A percentile compares a stretch with the other conserved stretches of the same genome.
Conservation (phyloP, 768 basidiomycete genomes). For the Crassisporium funariophilum region DNA sequence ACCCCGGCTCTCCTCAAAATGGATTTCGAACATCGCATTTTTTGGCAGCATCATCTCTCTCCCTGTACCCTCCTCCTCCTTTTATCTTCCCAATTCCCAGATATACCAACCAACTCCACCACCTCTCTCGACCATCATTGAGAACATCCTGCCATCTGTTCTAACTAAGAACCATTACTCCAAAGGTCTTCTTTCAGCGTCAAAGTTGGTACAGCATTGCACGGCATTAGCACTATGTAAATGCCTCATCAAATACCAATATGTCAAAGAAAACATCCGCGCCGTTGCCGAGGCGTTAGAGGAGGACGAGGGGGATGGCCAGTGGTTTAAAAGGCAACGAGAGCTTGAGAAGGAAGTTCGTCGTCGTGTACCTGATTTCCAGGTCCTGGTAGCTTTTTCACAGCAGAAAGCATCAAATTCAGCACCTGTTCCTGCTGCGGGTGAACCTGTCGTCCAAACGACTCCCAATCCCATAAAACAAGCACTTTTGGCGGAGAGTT, state of each 20-base stretch:
- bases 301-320: conserved; percentile 62
- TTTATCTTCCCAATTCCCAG: conserved; percentile 49
- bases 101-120: conserved; percentile 77
- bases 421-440: conserved; percentile 18
- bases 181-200: conserved; percentile 75
- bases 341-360: conserved; percentile 81
- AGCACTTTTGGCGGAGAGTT: conserved; percentile 75
- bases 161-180: conserved; percentile 76
- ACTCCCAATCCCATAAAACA: conserved; percentile 38
- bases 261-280: conserved; percentile 51
- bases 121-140: conserved; percentile 66
- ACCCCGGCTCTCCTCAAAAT: conserved; percentile 84
- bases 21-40: conserved; percentile 89
- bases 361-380: conserved; percentile 81
- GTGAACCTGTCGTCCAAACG: conserved; percentile 10
- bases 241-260: conserved; percentile 70
- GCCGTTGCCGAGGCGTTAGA: conserved; percentile 55
- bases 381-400: conserved; percentile 82
- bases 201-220: conserved; percentile 82
- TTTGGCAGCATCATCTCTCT: conserved; percentile 79
- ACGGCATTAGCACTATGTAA: conserved; percentile 78
- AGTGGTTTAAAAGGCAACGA: conserved; percentile 66
- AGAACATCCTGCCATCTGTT: conserved; percentile 78
- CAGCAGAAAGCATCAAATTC: no score
- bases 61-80: conserved; percentile 65